Percentiles rank a stretch among this genome's conserved stretches.
Evolutionary conservation across 1,284 basidiomycete genomes (phyloP).

Genomic region (Polyporus tsugae): DNA sequence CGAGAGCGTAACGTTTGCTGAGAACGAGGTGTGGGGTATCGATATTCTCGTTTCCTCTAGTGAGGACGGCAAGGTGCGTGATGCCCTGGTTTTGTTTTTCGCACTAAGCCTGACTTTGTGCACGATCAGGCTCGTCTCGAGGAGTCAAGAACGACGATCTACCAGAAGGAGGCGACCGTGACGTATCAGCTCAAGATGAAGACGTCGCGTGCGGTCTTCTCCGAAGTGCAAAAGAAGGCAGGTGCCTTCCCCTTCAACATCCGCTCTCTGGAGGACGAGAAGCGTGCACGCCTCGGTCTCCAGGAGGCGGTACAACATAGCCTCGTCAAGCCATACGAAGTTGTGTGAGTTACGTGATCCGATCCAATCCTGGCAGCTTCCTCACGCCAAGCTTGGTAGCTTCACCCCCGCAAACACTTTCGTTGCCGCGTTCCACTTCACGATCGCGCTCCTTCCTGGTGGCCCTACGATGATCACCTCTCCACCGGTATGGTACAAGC

Average conservation of each 20-base stretch:
- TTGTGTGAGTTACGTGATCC: conserved; percentile 66
- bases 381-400: conserved; percentile 46
- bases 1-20: conserved; percentile 86
- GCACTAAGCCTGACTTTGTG: not conserved
- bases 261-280: conserved; percentile 93
- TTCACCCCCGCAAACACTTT: conserved; percentile 84
- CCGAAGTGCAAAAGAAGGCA: conserved; percentile 97
- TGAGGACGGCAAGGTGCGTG: conserved; percentile 84
- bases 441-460: conserved; percentile 86
- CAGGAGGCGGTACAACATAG: conserved; percentile 96
- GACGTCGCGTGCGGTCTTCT: conserved; percentile 93
- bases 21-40: conserved; percentile 96
- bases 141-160: conserved; percentile 91
- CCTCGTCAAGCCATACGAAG: conserved; percentile 90
- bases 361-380: not conserved
- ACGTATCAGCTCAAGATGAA: conserved; percentile 99
- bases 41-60: conserved; percentile 92
- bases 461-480: conserved; percentile 89
- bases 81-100: not conserved
- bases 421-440: conserved; percentile 96
- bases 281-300: conserved; percentile 93
- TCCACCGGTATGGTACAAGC: conserved; percentile 91
- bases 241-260: conserved; percentile 99
- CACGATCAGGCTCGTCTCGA: conserved; percentile 78
- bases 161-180: conserved; percentile 87